Evolutionary conservation across 768 basidiomycete genomes (phyloP), one percentile per base, ranked within the genome.

Genomic region (Suillus placidus): DNA sequence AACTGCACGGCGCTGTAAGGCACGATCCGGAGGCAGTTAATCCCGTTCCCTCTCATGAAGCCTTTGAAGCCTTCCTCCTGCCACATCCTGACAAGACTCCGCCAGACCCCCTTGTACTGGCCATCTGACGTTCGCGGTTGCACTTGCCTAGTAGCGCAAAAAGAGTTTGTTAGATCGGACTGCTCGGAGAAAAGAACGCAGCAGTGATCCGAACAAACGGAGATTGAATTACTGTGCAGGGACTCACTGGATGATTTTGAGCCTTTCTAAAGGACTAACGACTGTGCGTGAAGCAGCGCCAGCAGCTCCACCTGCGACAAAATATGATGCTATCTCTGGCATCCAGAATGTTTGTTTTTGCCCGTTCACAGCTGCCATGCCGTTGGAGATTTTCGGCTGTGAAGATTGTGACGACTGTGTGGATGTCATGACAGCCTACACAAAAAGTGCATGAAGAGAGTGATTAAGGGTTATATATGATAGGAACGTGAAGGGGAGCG

Each of bases 181-280:
- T 30, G 67, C 10, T 42, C 37, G 52, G 40, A 32, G 66, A 64
- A 16, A 37, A 30, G 9, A 60, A 35, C 18, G 26, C 13, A n/a
- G 13, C 14, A 30, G 38, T 47, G 38, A 3, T 63, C 58, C 58
- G 58, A 60, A 60, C 26, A 20, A 40, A 38, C 57, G 23, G 51
- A 34, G 64, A 54, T 54, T 32, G 34, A 7, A 64, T 49, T 51
- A 54, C 34, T 42, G 26, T 26, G 42, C 7, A 54, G 56, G 23
- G 40, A 83, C 93, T 73, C 71, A 96, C 95, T 96, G 90, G 67
- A 99, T 97, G 73, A 99, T 98, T 79, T 99, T 99, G 63, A 99
- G 82, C 65, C 97, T 81, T 72, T 98, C 95, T 16, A 98, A 77
- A 12, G 96, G 97, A 70, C 88, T 91, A 58, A 99, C 97, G 16